Evolutionary conservation across 257 asterid species (phyloP).

Genomic region (Voacanga thouarsii): DNA sequence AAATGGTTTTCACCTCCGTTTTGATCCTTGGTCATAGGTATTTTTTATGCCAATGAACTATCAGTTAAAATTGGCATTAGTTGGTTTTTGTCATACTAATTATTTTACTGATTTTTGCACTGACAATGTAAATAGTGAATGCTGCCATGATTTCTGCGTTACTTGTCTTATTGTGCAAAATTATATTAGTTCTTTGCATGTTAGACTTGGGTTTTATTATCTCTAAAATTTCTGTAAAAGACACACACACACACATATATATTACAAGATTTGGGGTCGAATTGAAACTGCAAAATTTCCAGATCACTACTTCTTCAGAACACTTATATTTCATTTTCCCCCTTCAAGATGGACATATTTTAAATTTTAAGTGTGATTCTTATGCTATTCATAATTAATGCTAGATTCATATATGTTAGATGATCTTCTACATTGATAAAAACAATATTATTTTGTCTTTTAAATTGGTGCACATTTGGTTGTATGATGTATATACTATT

Average conservation of each 20-base stretch:
- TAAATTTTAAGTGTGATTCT: not conserved
- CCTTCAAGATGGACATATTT: not conserved
- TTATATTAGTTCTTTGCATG: not conserved
- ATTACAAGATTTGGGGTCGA: not conserved
- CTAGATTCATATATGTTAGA: not conserved
- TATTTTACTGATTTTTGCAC: not conserved
- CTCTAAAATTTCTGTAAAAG: not conserved
- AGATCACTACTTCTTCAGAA: not conserved
- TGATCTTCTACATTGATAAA: not conserved
- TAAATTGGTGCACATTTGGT: not conserved
- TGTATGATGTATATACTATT: not conserved
- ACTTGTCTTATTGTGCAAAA: not conserved
- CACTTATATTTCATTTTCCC: not conserved
- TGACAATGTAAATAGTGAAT: not conserved
- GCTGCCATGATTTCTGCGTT: not conserved
- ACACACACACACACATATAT: not conserved
- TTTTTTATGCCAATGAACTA: constrained; percentile 16
- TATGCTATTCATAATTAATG: not conserved
- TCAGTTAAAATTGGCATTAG: not conserved
- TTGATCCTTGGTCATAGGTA: constrained; percentile 96
- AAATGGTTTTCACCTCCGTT: constrained; percentile 65
- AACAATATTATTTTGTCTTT: not conserved
- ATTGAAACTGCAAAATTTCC: not conserved
- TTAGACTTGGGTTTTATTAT: not conserved
- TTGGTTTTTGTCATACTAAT: not conserved